Percentiles rank a stretch among this genome's conserved stretches.
These are phyloP conservation scores for Drechslera avenae DNA, from an alignment of 2,329 filamentous ascomycete genomes.

Conservation along the genomic window DNA sequence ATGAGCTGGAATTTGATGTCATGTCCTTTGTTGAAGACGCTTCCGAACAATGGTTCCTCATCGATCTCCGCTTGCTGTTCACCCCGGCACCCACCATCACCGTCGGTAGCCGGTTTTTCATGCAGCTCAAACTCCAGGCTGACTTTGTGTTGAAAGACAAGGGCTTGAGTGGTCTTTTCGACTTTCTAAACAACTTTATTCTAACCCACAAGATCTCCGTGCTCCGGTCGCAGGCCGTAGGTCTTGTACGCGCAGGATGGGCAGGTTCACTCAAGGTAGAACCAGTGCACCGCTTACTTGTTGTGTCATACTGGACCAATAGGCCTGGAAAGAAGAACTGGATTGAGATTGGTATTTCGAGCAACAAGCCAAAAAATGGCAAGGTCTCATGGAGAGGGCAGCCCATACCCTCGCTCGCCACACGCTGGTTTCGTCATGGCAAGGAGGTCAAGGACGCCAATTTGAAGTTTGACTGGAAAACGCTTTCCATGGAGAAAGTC, in stretches of 20 bases:
- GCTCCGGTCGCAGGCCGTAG: slow-evolving; percentile 75
- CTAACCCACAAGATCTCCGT: slow-evolving; percentile 90
- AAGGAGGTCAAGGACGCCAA: slow-evolving; percentile 72
- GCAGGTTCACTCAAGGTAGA: slow-evolving; percentile 78
- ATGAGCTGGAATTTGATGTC: slow-evolving; percentile 91
- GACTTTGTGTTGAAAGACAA: slow-evolving; percentile 73
- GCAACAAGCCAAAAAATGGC: slow-evolving; percentile 56
- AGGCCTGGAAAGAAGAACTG: slow-evolving; percentile 79
- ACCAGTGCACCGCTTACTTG: slow-evolving; percentile 76
- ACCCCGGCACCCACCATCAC: slow-evolving; percentile 68
- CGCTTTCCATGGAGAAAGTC: slow-evolving; percentile 74
- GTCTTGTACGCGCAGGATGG: slow-evolving; percentile 75
- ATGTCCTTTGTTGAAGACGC: slow-evolving; percentile 87
- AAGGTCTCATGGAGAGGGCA: slow-evolving; percentile 44
- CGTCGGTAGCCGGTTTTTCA: slow-evolving; percentile 62
- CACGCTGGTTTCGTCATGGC: slow-evolving; percentile 85
- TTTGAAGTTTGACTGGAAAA: slow-evolving; percentile 68
- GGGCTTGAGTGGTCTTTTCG: slow-evolving; percentile 80
- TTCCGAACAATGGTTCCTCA: slow-evolving; percentile 86
- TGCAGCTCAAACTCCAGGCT: slow-evolving; percentile 70
- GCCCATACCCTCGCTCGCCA: slow-evolving; percentile 53
- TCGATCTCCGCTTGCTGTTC: slow-evolving; percentile 87
- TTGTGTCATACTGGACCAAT: slow-evolving; percentile 88
- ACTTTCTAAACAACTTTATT: slow-evolving; percentile 83
- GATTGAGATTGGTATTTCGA: slow-evolving; percentile 84